Base-by-base conservation (phyloP, 345 rosid species). In the Eucalyptus curtisii region DNA sequence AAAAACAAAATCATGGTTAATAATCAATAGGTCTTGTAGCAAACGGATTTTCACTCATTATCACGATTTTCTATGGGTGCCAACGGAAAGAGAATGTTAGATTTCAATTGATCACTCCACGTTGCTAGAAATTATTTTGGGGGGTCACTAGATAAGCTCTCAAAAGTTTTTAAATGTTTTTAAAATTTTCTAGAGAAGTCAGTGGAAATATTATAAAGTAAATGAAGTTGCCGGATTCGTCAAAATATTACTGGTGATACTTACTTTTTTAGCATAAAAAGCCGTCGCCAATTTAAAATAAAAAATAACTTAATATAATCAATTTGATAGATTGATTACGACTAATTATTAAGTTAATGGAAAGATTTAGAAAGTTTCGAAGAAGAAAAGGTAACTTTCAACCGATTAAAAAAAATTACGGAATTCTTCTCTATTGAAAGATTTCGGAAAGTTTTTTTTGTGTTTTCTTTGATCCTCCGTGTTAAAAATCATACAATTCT, bases 131-230 rank as follows among this genome's bases (percentile, higher is more conserved):
- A 37, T 33, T 71, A 22, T 17, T 19, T 37, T 19, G 4, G 25
- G 81, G n/a, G 25, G 37, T 37, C 40, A 71, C 45, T 19, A 19
- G 20, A 71, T 37, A 71, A 37, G 81, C 22, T 71, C 19, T 15
- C 2, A 5, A 19, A 19, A 5, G 0, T 3, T 19, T 71, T 37
- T 6, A 17, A 19, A 19, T 71, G 81, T 33, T 37, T 71, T 31
- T 19, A 71, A 5, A 33, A 19, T 37, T 31, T 71, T 33, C 80
- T 31, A 33, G 24, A 33, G 45, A 71, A 71, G 81, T 37, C 45
- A 20, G 25, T 37, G 44, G 81, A 61, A 30, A 61, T 61, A 61
- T 61, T 61, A 30, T 61, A 30, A 61, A 61, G 15, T 59, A 24
- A 11, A 59, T 59, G 14, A 59, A 68, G 80, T 33, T 68, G 20